These are phyloP conservation scores for Leccinum subgranulosum DNA, from an alignment of 768 basidiomycete genomes.

Conservation along the genomic window DNA sequence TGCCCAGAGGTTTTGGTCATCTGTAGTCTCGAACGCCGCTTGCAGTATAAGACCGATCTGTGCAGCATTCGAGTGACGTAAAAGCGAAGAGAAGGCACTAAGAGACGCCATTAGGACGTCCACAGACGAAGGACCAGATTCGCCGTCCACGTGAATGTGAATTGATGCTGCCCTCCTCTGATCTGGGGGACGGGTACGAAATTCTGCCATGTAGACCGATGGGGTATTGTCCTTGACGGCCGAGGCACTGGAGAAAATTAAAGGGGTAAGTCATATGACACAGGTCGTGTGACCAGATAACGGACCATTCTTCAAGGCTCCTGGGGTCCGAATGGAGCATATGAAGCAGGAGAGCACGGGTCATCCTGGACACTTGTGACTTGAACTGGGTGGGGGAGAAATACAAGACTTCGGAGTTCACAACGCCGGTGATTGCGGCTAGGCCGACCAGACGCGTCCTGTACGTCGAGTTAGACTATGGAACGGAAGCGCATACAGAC, in stretches of 20 bases:
- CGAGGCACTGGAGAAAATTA: constrained; percentile 41
- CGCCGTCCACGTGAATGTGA: constrained; percentile 84
- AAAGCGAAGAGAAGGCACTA: constrained; percentile 64
- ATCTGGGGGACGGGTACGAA: constrained; percentile 71
- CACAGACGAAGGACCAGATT: constrained; percentile 69
- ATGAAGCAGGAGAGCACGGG: constrained; percentile 68
- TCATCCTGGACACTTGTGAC: constrained; percentile 65
- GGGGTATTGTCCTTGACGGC: constrained; percentile 65
- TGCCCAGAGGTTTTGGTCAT: constrained; percentile 60
- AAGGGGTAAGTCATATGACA: neutral
- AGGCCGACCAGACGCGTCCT: constrained; percentile 86
- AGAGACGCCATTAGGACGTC: constrained; percentile 78
- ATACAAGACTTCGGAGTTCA: constrained; percentile 83
- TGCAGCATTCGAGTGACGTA: constrained; percentile 71
- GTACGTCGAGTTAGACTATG: neutral
- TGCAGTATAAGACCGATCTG: constrained; percentile 75
- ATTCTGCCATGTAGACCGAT: constrained; percentile 82
- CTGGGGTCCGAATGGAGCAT: constrained; percentile 60
- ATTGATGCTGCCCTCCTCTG: constrained; percentile 88
- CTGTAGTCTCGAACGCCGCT: constrained; percentile 67
- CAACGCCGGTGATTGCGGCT: constrained; percentile 74
- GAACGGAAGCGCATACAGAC: neutral
- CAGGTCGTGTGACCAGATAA: neutral
- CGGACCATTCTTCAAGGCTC: constrained; percentile 65
- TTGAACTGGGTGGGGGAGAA: constrained; percentile 69